phyloP scores from a whole-genome alignment of 225 moss, liverwort and hornwort species.

The Marchantia polymorpha region DNA sequence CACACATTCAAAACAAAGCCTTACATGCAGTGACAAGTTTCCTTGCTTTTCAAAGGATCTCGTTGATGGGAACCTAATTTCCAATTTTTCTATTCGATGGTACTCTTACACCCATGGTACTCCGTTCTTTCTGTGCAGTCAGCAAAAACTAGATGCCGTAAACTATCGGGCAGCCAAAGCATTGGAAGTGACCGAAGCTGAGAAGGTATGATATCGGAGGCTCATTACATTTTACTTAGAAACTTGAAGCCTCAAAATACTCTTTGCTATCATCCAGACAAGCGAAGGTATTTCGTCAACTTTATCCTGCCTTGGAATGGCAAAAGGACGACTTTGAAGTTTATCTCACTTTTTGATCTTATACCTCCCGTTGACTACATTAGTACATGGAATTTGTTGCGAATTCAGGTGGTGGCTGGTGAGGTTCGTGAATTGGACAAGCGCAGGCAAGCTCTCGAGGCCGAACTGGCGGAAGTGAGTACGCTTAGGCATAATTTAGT shows the following conservation, averaged over 20 bases:
- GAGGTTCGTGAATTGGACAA: conserved; percentile 50
- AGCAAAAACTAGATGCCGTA: conserved; percentile 52
- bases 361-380: not conserved
- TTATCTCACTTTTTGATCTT: not conserved
- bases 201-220: conserved; percentile 33
- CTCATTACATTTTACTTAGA: not conserved
- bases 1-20: no score
- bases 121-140: conserved; percentile 25
- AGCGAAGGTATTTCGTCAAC: not conserved
- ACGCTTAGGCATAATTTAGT: no score
- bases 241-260: not conserved
- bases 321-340: not conserved
- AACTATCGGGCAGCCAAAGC: conserved; percentile 45
- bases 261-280: not conserved
- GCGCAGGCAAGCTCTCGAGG: conserved; percentile 48
- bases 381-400: not conserved
- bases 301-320: not conserved
- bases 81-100: not conserved
- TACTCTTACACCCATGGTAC: no score
- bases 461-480: conserved; percentile 47
- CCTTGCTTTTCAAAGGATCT: no score
- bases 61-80: no score
- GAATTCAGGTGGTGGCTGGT: conserved; percentile 37
- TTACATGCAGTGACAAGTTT: no score
- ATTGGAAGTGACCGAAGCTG: conserved; percentile 45